Conservation (phyloP, 352 stramenopile species). For the Phytopythium sindhum region DNA sequence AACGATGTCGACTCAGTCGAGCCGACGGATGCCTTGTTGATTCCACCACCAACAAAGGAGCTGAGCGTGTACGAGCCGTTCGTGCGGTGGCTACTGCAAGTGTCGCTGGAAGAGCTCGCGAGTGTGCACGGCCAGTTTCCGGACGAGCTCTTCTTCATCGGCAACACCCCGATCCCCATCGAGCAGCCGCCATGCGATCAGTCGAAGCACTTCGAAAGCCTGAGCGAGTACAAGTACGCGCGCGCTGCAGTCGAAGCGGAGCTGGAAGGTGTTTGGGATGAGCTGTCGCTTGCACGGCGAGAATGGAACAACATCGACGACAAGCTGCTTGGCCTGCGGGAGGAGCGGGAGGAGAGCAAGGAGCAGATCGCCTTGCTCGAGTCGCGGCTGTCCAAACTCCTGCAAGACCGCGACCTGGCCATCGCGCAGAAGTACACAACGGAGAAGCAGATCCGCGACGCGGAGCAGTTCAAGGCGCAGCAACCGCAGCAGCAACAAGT, state of each 20-base stretch:
- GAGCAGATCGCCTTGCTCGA: constrained; percentile 61
- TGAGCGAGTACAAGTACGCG: constrained; percentile 13
- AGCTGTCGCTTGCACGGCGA: constrained; percentile 41
- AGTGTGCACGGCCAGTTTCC: constrained; percentile 24
- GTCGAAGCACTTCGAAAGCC: not conserved
- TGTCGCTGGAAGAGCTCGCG: constrained; percentile 40
- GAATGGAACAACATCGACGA: constrained; percentile 43
- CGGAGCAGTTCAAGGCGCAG: constrained; percentile 47
- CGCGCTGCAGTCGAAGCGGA: constrained; percentile 46
- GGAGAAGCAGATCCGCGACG: constrained; percentile 59
- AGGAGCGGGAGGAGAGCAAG: constrained; percentile 37
- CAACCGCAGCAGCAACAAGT: constrained; percentile 13
- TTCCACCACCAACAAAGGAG: constrained; percentile 22
- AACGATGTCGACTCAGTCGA: constrained; percentile 4
- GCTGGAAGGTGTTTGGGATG: constrained; percentile 40
- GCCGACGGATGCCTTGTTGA: constrained; percentile 12
- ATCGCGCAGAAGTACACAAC: constrained; percentile 74
- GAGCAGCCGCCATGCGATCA: not conserved
- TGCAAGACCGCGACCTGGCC: constrained; percentile 65
- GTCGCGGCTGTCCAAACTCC: constrained; percentile 67
- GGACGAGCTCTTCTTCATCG: not conserved
- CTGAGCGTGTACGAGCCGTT: constrained; percentile 49
- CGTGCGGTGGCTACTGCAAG: constrained; percentile 53
- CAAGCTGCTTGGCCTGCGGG: constrained; percentile 32
- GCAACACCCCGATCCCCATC: not conserved